phyloP scores from a whole-genome alignment of 257 asterid genomes.

The Cynanchum wilfordii region DNA sequence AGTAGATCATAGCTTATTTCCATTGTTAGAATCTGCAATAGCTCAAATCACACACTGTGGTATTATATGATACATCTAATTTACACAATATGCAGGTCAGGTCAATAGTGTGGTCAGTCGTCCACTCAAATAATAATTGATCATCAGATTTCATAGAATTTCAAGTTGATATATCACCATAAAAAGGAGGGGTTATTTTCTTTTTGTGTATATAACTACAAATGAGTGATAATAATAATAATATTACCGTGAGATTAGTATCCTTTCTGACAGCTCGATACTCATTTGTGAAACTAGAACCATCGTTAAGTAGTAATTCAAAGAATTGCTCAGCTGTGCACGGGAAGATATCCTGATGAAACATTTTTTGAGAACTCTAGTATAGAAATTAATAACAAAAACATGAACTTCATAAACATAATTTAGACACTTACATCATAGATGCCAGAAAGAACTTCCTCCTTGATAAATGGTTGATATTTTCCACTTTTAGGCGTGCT shows the following conservation, averaged over 20 bases:
- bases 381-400: conserved; percentile 6
- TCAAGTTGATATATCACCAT: not conserved
- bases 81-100: too few species aligned
- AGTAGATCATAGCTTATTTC: not conserved
- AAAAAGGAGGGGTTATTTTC: not conserved
- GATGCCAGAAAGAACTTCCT: conserved; percentile 68
- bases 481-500: conserved; percentile 33
- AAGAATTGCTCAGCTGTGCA: conserved; percentile 84
- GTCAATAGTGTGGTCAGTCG: not conserved
- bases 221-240: not conserved
- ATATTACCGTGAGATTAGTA: conserved; percentile 57
- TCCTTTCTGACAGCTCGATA: conserved; percentile 70
- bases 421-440: conserved; percentile 43
- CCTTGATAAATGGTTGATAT: conserved; percentile 74
- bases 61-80: not conserved
- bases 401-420: not conserved
- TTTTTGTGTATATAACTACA: not conserved
- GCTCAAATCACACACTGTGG: not conserved
- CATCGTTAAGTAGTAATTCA: conserved; percentile 64
- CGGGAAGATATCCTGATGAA: conserved; percentile 69
- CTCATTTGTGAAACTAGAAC: conserved; percentile 71
- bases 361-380: conserved; percentile 9
- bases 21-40: not conserved
- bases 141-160: not conserved
- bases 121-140: not conserved